Evolutionary conservation across 768 basidiomycete genomes (phyloP), one percentile per base, ranked within the genome.

Genomic region (Suillus occidentalis): DNA sequence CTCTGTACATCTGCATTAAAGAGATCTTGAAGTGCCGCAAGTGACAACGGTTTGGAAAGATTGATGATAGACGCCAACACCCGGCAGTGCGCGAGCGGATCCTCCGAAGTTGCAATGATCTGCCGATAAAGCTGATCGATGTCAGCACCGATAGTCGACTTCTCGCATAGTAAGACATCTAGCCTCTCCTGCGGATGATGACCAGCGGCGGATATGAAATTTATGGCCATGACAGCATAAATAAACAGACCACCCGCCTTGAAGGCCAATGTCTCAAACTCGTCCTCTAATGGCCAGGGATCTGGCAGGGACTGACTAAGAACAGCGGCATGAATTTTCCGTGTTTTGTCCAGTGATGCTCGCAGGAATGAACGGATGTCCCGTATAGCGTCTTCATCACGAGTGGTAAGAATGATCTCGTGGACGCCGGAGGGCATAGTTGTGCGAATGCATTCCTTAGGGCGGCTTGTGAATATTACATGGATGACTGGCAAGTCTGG

Each of bases 241-340:
- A 71, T 45, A 31, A 70, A 71, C 2, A 63, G 57, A 10, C 65
- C 70, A 3, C 28, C 61, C 6, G 69, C 67, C 18, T 63, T 65
- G 0, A 60, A 58, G 3, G 64, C 65, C n/a, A 71, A 61, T 1
- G 64, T 53, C 9, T 70, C 67, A 7, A 71, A 39, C 18, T 62
- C 69, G 34, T 65, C 63, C 12, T 61, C 63, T 14, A 65, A 68
- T 6, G 70, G 70, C 70, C 70, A 71, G 1, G 63, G 57, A 1
- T 58, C 47, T 3, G 65, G 57, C 8, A 36, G 34, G 3, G 65
- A 47, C 2, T 28, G 62, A 6, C 18, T 25, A 62, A 68, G 62
- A 2, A 49, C 20, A 20, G 28, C n/a, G 20, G 40, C 28, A 56
- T 64, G 69, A 9, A 14, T 49, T 2, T 60, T 62, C 14, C 53